Evolutionary conservation across 2,329 filamentous ascomycete genomes (phyloP), one percentile per base, ranked within the genome.

Genomic region (Xylariaceae sp.): DNA sequence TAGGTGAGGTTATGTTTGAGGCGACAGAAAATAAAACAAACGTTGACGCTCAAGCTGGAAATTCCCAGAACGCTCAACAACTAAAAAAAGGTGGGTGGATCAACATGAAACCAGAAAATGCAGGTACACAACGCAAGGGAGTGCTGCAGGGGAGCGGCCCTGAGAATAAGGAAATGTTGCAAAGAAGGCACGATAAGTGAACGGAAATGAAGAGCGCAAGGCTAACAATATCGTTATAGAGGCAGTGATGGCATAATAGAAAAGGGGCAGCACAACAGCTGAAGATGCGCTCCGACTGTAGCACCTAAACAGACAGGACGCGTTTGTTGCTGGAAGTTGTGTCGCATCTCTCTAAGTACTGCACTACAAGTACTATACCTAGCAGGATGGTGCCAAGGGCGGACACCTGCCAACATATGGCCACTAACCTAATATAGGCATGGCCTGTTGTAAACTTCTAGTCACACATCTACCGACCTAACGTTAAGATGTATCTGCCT

Each of bases 321-420:
- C 44, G 44, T 47, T 45, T 39, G 44, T 35, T 35, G 41, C 43
- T 43, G 29, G 29, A n/a, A n/a, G 29, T 31, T 31, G 26, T 28
- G 43, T 46, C 23, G 36, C 38, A 34, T 17, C 12, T n/a, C n/a
- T n/a, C n/a, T n/a, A n/a, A n/a, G n/a, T n/a, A n/a, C n/a, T n/a
- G n/a, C n/a, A n/a, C n/a, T n/a, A n/a, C n/a, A n/a, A n/a, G 32
- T 17, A 36, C 9, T 9, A 28, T 28, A n/a, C 9, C 8, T 9
- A 9, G 13, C 15, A 32, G 26, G 13, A 9, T 28, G 26, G 26
- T 9, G n/a, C 26, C 21, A 24, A 11, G 11, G 11, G 21, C 30
- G 37, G 38, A 18, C 38, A 31, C 18, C 19, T 28, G 27, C 9
- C 40, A 18, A 24, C 7, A 6, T 6, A 11, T 11, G 11, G 11